A percentile compares a stretch with the other conserved stretches of the same genome.
phyloP scores from a whole-genome alignment of 495 filamentous ascomycete species.

The Aspergillus diversus region DNA sequence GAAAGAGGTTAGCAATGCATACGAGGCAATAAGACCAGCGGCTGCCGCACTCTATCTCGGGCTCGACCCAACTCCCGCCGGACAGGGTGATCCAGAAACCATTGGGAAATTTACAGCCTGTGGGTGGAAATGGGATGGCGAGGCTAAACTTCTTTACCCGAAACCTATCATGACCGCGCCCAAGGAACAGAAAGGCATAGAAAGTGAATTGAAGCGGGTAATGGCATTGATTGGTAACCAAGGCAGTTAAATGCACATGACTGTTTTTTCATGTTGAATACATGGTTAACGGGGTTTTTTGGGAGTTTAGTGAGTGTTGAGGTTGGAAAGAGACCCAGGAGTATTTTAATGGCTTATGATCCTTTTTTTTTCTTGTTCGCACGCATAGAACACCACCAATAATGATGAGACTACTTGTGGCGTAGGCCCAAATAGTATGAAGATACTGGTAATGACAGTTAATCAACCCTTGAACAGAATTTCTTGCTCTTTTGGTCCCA shows the following conservation, averaged over 20 bases:
- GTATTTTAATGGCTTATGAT: constrained; percentile 22
- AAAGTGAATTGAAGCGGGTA: constrained; percentile 36
- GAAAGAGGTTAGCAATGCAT: constrained; percentile 50
- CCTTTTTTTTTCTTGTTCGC: background rate
- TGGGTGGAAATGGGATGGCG: constrained; percentile 53
- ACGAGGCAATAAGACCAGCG: constrained; percentile 52
- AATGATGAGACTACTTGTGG: constrained; percentile 10
- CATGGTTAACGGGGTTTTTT: background rate
- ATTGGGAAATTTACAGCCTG: constrained; percentile 44
- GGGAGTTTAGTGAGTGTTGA: background rate
- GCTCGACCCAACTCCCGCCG: constrained; percentile 38
- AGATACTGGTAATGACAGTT: constrained; percentile 29
- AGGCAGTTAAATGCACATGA: constrained; percentile 23
- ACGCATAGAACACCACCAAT: constrained; percentile 21
- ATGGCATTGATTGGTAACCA: constrained; percentile 41
- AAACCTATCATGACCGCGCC: constrained; percentile 36
- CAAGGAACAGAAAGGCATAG: constrained; percentile 27
- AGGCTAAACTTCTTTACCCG: constrained; percentile 42
- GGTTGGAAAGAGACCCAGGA: constrained; percentile 2
- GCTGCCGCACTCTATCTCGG: constrained; percentile 52
- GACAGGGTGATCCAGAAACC: constrained; percentile 33
- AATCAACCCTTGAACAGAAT: constrained; percentile 43
- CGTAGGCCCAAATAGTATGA: constrained; percentile 20
- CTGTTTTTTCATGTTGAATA: constrained; percentile 3
- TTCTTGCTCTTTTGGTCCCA: constrained; percentile 53